Conservation (phyloP, 495 filamentous ascomycete genomes). For the Pyronema omphalodes region DNA sequence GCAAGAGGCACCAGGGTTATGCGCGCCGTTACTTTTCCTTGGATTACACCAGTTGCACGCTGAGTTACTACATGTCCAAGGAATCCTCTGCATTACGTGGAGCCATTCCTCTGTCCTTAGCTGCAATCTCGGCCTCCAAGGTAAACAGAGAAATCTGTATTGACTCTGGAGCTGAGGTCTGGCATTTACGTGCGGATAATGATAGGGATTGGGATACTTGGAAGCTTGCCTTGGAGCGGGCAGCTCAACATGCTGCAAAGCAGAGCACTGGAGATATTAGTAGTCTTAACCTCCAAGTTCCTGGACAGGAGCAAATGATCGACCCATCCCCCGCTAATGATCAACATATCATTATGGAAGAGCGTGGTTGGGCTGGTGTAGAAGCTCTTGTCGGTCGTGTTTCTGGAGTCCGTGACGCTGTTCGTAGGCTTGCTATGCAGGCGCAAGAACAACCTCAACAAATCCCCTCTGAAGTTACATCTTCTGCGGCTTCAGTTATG, state of each 20-base stretch:
- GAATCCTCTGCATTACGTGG: slow-evolving; percentile 80
- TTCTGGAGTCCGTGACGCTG: slow-evolving; percentile 71
- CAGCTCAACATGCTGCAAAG: slow-evolving; percentile 29
- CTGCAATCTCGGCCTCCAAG: slow-evolving; percentile 75
- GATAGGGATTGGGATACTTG: slow-evolving; percentile 70
- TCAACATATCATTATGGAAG: slow-evolving; percentile 33
- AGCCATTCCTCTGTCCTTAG: slow-evolving; percentile 77
- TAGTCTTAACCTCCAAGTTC: background rate
- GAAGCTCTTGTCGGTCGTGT: slow-evolving; percentile 67
- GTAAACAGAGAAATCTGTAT: slow-evolving; percentile 80
- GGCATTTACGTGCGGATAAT: slow-evolving; percentile 78
- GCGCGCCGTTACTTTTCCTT: slow-evolving; percentile 86
- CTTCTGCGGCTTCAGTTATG: slow-evolving; percentile 27
- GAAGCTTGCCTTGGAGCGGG: slow-evolving; percentile 68
- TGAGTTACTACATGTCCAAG: slow-evolving; percentile 89
- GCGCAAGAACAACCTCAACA: slow-evolving; percentile 46
- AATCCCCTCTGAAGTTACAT: slow-evolving; percentile 11
- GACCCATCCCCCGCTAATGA: slow-evolving; percentile 5
- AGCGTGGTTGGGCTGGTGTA: slow-evolving; percentile 68
- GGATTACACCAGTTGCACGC: slow-evolving; percentile 73
- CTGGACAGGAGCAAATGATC: slow-evolving; percentile 3
- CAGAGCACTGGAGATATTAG: slow-evolving; percentile 15
- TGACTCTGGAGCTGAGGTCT: slow-evolving; percentile 89
- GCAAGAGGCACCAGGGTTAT: slow-evolving; percentile 86
- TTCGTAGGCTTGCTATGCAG: slow-evolving; percentile 59